These are phyloP conservation scores for Knufia petricola DNA, from an alignment of 2,329 filamentous ascomycete species.

Conservation along the genomic window DNA sequence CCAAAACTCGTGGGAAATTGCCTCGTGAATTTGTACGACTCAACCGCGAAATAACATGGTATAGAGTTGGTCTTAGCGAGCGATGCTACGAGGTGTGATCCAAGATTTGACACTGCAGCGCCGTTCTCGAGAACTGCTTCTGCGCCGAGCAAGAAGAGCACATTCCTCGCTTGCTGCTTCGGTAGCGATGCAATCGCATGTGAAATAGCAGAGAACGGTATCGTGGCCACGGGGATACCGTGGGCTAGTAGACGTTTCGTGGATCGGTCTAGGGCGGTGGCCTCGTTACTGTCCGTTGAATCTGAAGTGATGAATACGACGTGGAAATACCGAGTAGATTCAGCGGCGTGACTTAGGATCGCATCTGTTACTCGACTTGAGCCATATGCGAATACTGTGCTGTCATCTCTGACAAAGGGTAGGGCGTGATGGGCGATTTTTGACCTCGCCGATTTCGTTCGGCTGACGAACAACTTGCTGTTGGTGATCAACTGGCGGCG, in stretches of 20 bases:
- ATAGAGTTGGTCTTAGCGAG: constrained; percentile 64
- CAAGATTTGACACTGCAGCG: constrained; percentile 80
- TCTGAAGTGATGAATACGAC: constrained; percentile 14
- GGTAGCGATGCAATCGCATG: constrained; percentile 64
- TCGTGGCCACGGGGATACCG: constrained; percentile 74
- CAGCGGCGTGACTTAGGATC: constrained; percentile 63
- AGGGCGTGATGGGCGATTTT: constrained; percentile 72
- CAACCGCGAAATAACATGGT: constrained; percentile 82
- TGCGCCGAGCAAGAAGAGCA: constrained; percentile 52
- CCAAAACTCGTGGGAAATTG: constrained; percentile 61
- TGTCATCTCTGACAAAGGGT: constrained; percentile 67
- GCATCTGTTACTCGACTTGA: constrained; percentile 75
- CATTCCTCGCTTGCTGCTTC: not conserved
- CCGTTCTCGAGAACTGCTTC: constrained; percentile 93
- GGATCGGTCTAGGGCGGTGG: constrained; percentile 52
- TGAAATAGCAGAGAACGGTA: constrained; percentile 65
- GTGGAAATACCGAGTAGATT: constrained; percentile 33
- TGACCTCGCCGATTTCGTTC: constrained; percentile 66
- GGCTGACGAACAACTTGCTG: constrained; percentile 72
- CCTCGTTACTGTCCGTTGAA: constrained; percentile 27
- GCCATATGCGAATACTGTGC: constrained; percentile 81
- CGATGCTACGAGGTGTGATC: constrained; percentile 75
- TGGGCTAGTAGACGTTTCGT: constrained; percentile 60
- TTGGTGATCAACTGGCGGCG: constrained; percentile 77
- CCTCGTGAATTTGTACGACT: constrained; percentile 94